Evolutionary conservation across 2,329 filamentous ascomycete species (phyloP).

Genomic region (Triangularia setosa): DNA sequence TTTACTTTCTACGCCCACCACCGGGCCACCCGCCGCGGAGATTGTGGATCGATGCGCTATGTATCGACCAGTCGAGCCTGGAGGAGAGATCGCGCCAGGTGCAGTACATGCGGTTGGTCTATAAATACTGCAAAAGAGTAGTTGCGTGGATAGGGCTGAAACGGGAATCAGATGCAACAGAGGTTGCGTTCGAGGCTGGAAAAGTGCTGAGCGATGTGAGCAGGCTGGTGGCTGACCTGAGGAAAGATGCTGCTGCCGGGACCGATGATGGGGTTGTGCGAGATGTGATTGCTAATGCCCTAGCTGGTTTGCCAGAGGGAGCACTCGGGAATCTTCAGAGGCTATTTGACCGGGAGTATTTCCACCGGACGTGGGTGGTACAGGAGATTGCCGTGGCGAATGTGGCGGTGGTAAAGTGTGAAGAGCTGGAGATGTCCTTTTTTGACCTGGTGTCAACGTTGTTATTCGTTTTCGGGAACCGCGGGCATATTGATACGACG

Average conservation of each 20-base stretch:
- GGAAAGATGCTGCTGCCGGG: not conserved
- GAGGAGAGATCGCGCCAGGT: not conserved
- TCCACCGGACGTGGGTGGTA: not conserved
- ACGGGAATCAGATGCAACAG: not conserved
- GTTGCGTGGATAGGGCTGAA: not conserved
- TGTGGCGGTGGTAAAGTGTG: not conserved
- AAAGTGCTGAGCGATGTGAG: not conserved
- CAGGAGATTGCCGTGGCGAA: not conserved
- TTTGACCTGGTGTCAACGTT: not conserved
- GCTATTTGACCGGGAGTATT: not conserved
- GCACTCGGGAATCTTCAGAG: not conserved
- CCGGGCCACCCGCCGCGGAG: not conserved
- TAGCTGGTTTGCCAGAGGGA: not conserved
- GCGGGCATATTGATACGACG: not conserved
- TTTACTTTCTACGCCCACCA: not conserved
- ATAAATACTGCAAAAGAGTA: not conserved
- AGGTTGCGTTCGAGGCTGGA: not conserved
- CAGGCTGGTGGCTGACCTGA: not conserved
- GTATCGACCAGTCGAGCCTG: not conserved
- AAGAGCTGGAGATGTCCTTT: not conserved
- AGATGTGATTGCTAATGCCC: not conserved
- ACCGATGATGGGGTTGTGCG: not conserved
- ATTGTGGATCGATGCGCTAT: not conserved
- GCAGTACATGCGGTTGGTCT: not conserved
- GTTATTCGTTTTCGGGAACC: not conserved